Conservation (phyloP, 257 asterid genomes). For the Fraxinus excelsior region DNA sequence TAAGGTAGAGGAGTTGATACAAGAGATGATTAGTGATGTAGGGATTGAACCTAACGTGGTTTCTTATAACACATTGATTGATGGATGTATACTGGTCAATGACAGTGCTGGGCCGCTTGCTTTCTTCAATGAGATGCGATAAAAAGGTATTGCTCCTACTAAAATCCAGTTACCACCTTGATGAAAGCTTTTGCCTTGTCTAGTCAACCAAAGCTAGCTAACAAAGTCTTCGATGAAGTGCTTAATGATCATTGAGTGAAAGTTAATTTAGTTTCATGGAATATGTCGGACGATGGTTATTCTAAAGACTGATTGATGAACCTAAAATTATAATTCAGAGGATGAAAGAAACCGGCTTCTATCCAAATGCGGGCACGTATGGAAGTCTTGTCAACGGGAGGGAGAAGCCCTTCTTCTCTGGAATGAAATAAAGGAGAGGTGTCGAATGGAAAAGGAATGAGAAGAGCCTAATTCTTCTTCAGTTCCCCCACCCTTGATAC, state of each 20-base stretch:
- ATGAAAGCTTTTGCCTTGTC: constrained; percentile 94
- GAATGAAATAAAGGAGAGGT: constrained; percentile 85
- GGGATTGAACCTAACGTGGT: constrained; percentile 21
- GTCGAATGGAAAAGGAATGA: constrained; percentile 41
- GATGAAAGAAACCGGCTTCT: constrained; percentile 71
- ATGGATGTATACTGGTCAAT: constrained; percentile 77
- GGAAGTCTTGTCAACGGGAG: constrained; percentile 87
- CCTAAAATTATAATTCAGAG: constrained; percentile 59
- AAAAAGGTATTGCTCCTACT: constrained; percentile 80
- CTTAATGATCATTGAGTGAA: constrained; percentile 79
- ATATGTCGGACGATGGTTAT: constrained; percentile 84
- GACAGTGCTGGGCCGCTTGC: constrained; percentile 80
- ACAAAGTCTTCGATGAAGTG: constrained; percentile 88
- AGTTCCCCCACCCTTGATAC: constrained; percentile 50
- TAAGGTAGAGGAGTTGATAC: constrained; percentile 67
- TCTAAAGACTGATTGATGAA: constrained; percentile 68
- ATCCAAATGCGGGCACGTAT: constrained; percentile 75
- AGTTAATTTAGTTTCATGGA: constrained; percentile 90
- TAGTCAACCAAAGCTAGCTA: constrained; percentile 79
- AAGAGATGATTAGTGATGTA: constrained; percentile 59
- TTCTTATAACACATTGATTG: constrained; percentile 85
- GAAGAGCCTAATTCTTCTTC: constrained; percentile 36
- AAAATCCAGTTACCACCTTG: constrained; percentile 87
- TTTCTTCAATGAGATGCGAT: constrained; percentile 90
- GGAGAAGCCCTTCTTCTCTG: constrained; percentile 93